phyloP scores from a whole-genome alignment of 2,329 filamentous ascomycete species.

The Zymoseptoria ardabiliae region DNA sequence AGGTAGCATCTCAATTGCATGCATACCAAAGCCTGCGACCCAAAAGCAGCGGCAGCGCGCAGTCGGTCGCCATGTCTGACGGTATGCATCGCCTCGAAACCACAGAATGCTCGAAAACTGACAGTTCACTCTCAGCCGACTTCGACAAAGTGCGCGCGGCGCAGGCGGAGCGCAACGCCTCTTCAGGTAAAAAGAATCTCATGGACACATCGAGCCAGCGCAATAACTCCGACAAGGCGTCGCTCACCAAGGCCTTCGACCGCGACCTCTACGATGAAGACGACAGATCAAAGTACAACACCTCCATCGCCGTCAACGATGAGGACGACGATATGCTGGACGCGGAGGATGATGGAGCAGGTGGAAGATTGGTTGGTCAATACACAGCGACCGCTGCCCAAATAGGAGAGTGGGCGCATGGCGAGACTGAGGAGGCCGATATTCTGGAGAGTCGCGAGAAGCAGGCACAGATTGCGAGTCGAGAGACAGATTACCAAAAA shows the following conservation, averaged over 20 bases:
- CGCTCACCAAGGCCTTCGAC: slow-evolving; percentile 82
- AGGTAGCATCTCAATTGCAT: neutral
- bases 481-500: slow-evolving; percentile 97
- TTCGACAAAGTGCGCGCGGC: slow-evolving; percentile 82
- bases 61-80: slow-evolving; percentile 27
- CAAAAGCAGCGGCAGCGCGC: neutral
- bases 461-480: slow-evolving; percentile 80
- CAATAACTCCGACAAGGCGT: slow-evolving; percentile 78
- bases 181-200: slow-evolving; percentile 66
- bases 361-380: slow-evolving; percentile 73
- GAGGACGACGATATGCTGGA: slow-evolving; percentile 74
- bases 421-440: slow-evolving; percentile 88
- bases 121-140: slow-evolving; percentile 47
- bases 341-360: slow-evolving; percentile 57
- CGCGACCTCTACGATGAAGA: slow-evolving; percentile 74
- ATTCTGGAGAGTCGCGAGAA: slow-evolving; percentile 79
- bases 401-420: slow-evolving; percentile 87
- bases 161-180: slow-evolving; percentile 85
- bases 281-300: slow-evolving; percentile 84
- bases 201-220: slow-evolving; percentile 71
- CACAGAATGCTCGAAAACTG: neutral
- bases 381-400: slow-evolving; percentile 90
- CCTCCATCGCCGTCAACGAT: slow-evolving; percentile 71
- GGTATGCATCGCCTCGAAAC: slow-evolving; percentile 14
- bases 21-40: neutral